Evolutionary conservation across 2,329 filamentous ascomycete genomes (phyloP), one percentile per base, ranked within the genome.

Genomic region (Stylonectria norvegica): DNA sequence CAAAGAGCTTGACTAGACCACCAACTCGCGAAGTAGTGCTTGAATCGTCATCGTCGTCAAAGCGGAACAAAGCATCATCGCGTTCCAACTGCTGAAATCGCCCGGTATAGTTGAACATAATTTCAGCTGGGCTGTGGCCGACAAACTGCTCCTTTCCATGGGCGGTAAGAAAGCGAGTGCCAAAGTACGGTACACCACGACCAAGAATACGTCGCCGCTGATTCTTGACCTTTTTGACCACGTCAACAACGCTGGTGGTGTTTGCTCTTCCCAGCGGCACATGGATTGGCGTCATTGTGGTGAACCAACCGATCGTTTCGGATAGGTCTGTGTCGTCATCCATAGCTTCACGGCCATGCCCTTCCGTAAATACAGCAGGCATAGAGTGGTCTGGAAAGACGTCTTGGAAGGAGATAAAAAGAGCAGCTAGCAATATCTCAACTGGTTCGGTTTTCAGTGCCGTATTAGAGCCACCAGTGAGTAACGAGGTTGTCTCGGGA

Each of bases 301-400:
- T 70, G 43, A 71, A 71, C 67, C 67, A 72, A 4, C 68, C 69
- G 1, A 72, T 62, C 0, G 66, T 70, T 5, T 53, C 42, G 1
- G 67, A 65, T 1, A 67, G 45, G 40, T 71, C 62, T 4, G 65
- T 43, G 0, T 37, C 20, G 4, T 50, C 29, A 20, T 56, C 50
- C 52, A 55, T 60, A 3, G 59, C 39, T 19, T 70, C 67, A 11
- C 69, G 58, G 4, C 67, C 68, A 31, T 71, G 67, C 1, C 63
- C 61, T 40, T 71, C 67, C 22, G 52, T 60, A 42, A 65, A 70
- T 3, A 71, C 50, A 4, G 54, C 41, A 1, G 67, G 67, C 0
- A 50, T 16, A 0, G 45, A 5, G 2, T 64, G 58, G 36, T 68
- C 61, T 0, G 45, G 27, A 34, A 72, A 71, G 2, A 46, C 49